A percentile compares a stretch with the other conserved stretches of the same genome.
Conservation (phyloP, 106 monocot genomes). For the Narthecium ossifragum region DNA sequence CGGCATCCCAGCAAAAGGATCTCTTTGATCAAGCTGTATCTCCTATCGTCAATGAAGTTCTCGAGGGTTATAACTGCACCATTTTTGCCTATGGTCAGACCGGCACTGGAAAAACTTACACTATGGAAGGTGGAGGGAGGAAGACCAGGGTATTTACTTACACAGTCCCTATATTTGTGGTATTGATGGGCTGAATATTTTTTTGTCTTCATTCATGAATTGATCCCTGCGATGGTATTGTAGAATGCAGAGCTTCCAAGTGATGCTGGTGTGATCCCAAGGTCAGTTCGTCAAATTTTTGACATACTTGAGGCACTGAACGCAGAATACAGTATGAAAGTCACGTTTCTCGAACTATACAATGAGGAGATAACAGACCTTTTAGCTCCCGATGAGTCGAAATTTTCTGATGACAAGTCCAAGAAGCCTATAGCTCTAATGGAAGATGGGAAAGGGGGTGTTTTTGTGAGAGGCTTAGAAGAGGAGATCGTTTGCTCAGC, state of each 20-base stretch:
- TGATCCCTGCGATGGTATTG: not conserved
- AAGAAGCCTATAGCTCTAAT: constrained; percentile 71
- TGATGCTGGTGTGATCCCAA: constrained; percentile 95
- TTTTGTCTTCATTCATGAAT: not conserved
- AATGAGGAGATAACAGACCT: constrained; percentile 97
- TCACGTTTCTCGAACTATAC: constrained; percentile 90
- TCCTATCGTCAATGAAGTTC: constrained; percentile 91
- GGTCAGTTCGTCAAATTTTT: constrained; percentile 82
- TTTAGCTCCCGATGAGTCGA: constrained; percentile 77
- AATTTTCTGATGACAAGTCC: constrained; percentile 50
- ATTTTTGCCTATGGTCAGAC: constrained; percentile 98
- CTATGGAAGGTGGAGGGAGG: constrained; percentile 97
- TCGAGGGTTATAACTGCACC: constrained; percentile 97
- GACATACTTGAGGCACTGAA: constrained; percentile 73
- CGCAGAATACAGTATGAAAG: constrained; percentile 97
- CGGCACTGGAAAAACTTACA: constrained; percentile 94
- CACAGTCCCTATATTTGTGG: not conserved
- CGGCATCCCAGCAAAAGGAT: constrained; percentile 82
- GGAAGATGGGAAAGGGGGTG: constrained; percentile 77
- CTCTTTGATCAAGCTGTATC: constrained; percentile 78
- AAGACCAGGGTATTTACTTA: constrained; percentile 74
- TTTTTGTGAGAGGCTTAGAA: constrained; percentile 62
- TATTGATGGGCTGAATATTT: not conserved
- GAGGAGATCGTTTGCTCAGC: constrained; percentile 73
- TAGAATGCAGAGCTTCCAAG: constrained; percentile 89